Conservation (phyloP, 495 filamentous ascomycete species). For the Geoglossum glabrum region DNA sequence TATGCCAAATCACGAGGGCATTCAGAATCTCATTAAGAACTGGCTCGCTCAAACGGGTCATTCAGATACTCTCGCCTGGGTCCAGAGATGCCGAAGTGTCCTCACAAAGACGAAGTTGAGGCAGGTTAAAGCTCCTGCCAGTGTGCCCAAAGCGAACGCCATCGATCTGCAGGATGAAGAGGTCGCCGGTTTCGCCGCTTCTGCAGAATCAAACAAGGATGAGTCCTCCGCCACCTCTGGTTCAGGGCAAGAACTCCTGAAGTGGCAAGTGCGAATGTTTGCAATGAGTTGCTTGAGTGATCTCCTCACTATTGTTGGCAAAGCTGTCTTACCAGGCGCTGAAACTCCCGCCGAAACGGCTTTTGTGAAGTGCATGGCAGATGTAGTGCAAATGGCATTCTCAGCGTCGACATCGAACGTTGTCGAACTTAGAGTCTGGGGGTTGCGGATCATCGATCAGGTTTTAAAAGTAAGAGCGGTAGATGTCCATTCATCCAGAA, state of each 20-base stretch:
- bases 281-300: constrained; percentile 83
- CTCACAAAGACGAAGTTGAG: constrained; percentile 59
- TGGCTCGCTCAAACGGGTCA: constrained; percentile 82
- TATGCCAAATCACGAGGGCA: constrained; percentile 48
- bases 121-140: constrained; percentile 24
- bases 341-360: constrained; percentile 51
- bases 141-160: constrained; percentile 27
- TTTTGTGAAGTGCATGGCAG: constrained; percentile 67
- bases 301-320: constrained; percentile 51
- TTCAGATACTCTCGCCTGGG: constrained; percentile 58
- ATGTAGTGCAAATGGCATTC: constrained; percentile 94
- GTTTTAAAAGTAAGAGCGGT: constrained; percentile 41
- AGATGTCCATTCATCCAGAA: not conserved
- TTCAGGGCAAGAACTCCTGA: constrained; percentile 64
- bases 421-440: constrained; percentile 69
- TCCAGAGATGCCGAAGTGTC: constrained; percentile 69
- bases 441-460: constrained; percentile 80
- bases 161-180: constrained; percentile 85
- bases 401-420: constrained; percentile 90
- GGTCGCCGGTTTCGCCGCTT: constrained; percentile 76
- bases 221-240: constrained; percentile 38
- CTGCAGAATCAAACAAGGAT: constrained; percentile 40
- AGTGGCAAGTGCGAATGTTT: constrained; percentile 93
- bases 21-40: constrained; percentile 65
- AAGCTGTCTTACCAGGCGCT: constrained; percentile 48